Base-by-base conservation (phyloP, 305 asterid genomes). In the Fraxinus velutina region DNA sequence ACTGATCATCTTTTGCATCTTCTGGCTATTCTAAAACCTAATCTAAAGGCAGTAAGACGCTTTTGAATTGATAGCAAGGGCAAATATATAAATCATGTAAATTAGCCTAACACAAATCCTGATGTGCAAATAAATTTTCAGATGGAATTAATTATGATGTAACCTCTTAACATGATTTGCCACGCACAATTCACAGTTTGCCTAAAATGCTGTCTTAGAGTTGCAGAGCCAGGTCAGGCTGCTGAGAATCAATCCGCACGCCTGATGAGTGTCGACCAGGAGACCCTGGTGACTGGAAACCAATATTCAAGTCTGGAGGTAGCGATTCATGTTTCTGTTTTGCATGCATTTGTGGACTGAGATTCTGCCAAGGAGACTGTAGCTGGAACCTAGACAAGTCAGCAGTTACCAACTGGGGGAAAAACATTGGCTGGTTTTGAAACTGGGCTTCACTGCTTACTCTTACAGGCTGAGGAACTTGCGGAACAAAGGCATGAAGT, bases 151-250 rank as follows among this genome's bases (percentile, higher is more conserved):
- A 57, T 57, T 19, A 57, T 19, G 29, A 57, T 57, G 68, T 57
- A 19, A 52, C 9, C 29, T 7, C 29, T 6, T 57, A 6, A 19
- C 68, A 57, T 19, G 68, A 57, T 57, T 57, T 19, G 29, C 29
- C 68, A 57, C 29, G 68, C 68, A 52, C 22, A 6, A 57, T 19
- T 57, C 29, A 57, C 27, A 57, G 68, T 6, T 0, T 2, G 27
- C 68, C 68, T 57, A 57, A 1, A 66, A 24, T 0, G n/a, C 17
- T 3, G 36, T 29, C 36, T 93, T 88, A 94, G 80, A 96, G 98
- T 81, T 96, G 99, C 85, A 93, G 90, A 82, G 99, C 99, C 80
- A 96, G 86, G 88, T 96, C 99, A n/a, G 99, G 99, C 85, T 94
- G 99, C 91, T 93, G 98, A 64, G 99, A 91, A 89, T 96, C 99